Base-by-base conservation (phyloP, 352 stramenopile genomes). In the Phytopythium aichiense region DNA sequence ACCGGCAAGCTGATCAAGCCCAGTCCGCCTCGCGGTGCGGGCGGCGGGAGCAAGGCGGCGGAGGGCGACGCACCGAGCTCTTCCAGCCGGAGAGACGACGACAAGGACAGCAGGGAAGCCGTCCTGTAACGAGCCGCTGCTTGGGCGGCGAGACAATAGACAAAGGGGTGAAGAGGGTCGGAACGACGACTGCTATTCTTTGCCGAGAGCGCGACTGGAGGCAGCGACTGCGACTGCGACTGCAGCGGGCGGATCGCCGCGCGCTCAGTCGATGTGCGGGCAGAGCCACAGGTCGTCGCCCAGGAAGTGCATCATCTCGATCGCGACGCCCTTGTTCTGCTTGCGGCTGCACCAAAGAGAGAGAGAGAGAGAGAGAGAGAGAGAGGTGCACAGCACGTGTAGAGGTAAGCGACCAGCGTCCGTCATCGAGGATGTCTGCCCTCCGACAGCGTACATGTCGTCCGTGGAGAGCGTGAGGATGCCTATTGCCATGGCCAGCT, bases 271-370 rank as follows among this genome's bases (percentile, higher is more conserved):
- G 54, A 95, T 92, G 58, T 84, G 80, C 40, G 79, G 64, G 45
- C 84, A 89, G 48, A 80, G 91, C 90, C 93, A 99, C 25, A 99
- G 77, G 49, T 98, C 97, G 79, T 99, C 97, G 38, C 96, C 96
- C 25, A 99, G 80, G 83, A 96, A 98, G 76, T 99, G 97, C 69
- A 96, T 81, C 64, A 98, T 89, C 55, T 99, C 95, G 68, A 99
- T 98, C 45, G 89, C 97, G 40, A 98, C 92, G 43, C 97, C 97
- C 70, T 99, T 99, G 81, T 99, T 99, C 71, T 94, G 89, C 70
- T 81, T 77, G 49, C 92, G 85, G 55, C 93, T 98, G 67, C 9
- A 71, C 16, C 13, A 22, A 45, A 0, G 45, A 4, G 8, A 13
- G 16, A 60, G 55, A 22, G 61, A 58, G 25, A 61, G 31, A 43